Base-by-base conservation (phyloP, 208 protist genomes). In the Crithidia thermophila region DNA sequence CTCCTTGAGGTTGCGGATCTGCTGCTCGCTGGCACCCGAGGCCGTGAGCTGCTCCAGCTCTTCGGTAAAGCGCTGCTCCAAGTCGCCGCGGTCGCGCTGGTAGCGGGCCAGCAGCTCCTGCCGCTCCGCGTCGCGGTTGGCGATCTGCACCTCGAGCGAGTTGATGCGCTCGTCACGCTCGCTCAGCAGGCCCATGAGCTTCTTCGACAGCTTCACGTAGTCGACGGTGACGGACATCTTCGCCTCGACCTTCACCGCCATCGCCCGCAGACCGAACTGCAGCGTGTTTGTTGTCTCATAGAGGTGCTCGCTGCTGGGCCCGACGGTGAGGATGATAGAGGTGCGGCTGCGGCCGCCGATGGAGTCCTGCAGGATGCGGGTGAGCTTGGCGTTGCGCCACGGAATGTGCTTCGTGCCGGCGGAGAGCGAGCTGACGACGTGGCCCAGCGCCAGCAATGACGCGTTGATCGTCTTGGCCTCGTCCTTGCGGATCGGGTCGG, bases 341-440 rank as follows among this genome's bases (percentile, higher is more conserved):
- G 85, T 94, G 61, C 88, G 85, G 55, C 85, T 92, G 53, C 83
- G 88, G 16, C 91, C 94, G 39, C 94, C 94, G 65, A 98, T 93
- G n/a, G 87, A 94, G 72, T 97, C 92, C 65, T 96, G 92, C 64
- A 98, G 75, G 36, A 98, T 86, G 52, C 89, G 82, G 6, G 94
- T 98, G 11, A 98, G 79, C 75, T 98, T 98, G n/a, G 88, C 85
- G 61, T 95, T 90, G 42, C 94, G 79, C 87, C 91, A 98, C 39
- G 94, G 94, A 58, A 98, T 87, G 76, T 94, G 88, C 43, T 82
- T 86, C 20, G 75, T 79, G 55, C 78, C 77, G 28, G 69, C 63
- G 3, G 88, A 93, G 23, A 96, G 75, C 25, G 87, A 84, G 49
- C 82, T 91, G 25, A 96, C 91, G 45, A 96, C 91, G 71, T 92